Base-by-base conservation (phyloP, 345 rosid genomes). In the Geranium brycei region DNA sequence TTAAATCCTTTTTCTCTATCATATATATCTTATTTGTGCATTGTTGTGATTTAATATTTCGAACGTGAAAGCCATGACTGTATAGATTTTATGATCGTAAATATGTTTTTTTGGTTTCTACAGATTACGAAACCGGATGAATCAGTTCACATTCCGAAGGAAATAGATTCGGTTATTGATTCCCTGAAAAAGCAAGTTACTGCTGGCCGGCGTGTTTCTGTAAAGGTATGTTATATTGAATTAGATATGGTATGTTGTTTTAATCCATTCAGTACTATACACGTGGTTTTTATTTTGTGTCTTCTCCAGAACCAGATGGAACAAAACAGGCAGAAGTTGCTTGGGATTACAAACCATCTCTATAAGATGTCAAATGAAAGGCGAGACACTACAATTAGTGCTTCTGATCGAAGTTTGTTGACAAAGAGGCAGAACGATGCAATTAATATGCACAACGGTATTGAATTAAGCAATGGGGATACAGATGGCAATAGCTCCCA, bases 381-480 rank as follows among this genome's bases (percentile, higher is more conserved):
- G 81, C 78, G 81, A 71, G 75, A 78, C 64, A 62, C 66, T 59
- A 77, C 68, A 76, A 75, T 19, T 63, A 66, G 38, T 58, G 59
- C 61, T 59, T 62, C 60, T 62, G 69, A 68, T 66, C 72, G 68
- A 53, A 72, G 74, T 83, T 74, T 90, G 67, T 79, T 93, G 63
- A 76, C 86, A 53, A 90, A 81, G 81, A 80, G 87, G 79, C 97
- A 90, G 76, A 83, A 65, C 18, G 97, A 90, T 68, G 83, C 88
- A 4, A 76, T 74, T 0, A 83, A 82, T 30, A 71, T 83, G 85
- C 87, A 81, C 63, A 78, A 76, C 56, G 96, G 91, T 69, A 66
- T 78, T 62, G 88, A 84, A 28, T 60, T 41, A 5, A 77, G 57
- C 72, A 79, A 76, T 63, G 87, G 73, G 17, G 91, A 89, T 76